Conservation (phyloP, 2,329 filamentous ascomycete genomes). For the Arthrobotrys pseudoclavata region DNA sequence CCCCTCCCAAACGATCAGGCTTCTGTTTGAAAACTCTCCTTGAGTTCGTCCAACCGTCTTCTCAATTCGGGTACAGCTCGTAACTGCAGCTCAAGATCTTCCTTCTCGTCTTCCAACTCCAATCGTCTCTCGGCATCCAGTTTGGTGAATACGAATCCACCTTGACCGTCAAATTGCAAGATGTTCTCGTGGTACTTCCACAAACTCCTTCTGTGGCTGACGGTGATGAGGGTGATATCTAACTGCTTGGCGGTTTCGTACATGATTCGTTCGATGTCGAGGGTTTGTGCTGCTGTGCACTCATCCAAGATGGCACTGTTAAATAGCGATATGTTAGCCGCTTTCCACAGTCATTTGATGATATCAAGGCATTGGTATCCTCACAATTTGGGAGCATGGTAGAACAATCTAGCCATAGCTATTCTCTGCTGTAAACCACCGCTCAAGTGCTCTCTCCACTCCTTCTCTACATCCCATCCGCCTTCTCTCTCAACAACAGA, state of each 20-base stretch:
- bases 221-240: constrained; percentile 96
- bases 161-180: constrained; percentile 95
- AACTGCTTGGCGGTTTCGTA: constrained; percentile 94
- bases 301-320: constrained; percentile 87
- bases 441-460: constrained; percentile 95
- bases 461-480: constrained; percentile 93
- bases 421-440: constrained; percentile 95
- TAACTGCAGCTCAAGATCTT: constrained; percentile 88
- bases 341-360: not conserved
- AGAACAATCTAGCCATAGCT: constrained; percentile 81
- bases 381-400: constrained; percentile 63
- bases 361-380: not conserved
- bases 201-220: constrained; percentile 87
- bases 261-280: constrained; percentile 95
- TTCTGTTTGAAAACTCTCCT: constrained; percentile 64
- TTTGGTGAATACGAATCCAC: constrained; percentile 87
- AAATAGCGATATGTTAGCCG: constrained; percentile 16
- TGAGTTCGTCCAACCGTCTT: constrained; percentile 85
- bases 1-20: not conserved
- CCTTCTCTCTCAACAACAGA: constrained; percentile 82
- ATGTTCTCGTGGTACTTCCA: constrained; percentile 98
- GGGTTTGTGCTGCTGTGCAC: constrained; percentile 93
- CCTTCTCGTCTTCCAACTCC: constrained; percentile 93
- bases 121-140: constrained; percentile 89
- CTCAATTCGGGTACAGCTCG: constrained; percentile 89